phyloP scores from a whole-genome alignment of 192 early-diverging fungal species.

The Backusella luteola region DNA sequence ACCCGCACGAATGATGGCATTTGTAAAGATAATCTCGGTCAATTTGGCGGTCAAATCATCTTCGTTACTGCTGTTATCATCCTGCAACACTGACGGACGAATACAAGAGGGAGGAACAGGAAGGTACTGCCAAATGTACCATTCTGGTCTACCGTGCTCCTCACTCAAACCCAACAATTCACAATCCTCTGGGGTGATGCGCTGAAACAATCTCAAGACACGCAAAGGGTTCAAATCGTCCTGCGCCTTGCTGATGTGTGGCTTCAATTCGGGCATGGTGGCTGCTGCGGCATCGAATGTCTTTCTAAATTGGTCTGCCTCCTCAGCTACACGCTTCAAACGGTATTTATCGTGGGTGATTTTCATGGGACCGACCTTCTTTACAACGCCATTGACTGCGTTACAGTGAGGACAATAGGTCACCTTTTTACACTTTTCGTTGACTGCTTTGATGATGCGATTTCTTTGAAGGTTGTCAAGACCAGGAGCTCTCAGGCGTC shows the following conservation, averaged over 20 bases:
- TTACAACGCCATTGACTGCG: constrained; percentile 84
- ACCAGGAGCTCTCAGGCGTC: constrained; percentile 67
- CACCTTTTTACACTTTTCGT: constrained; percentile 85
- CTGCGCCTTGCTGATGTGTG: constrained; percentile 79
- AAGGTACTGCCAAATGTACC: constrained; percentile 92
- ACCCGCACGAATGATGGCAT: constrained; percentile 69
- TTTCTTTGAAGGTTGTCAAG: constrained; percentile 82
- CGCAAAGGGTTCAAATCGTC: constrained; percentile 93
- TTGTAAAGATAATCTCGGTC: constrained; percentile 92
- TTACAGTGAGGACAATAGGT: constrained; percentile 81
- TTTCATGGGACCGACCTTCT: constrained; percentile 94
- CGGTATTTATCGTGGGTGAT: constrained; percentile 94
- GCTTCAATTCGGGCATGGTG: constrained; percentile 71
- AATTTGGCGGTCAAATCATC: constrained; percentile 96
- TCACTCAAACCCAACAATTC: constrained; percentile 93
- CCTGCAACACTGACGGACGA: constrained; percentile 92
- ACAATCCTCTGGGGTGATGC: constrained; percentile 90
- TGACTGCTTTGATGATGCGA: constrained; percentile 79
- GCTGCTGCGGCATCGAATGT: constrained; percentile 75
- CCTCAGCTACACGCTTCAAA: constrained; percentile 74
- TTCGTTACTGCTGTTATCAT: constrained; percentile 89
- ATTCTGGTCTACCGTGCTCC: constrained; percentile 80
- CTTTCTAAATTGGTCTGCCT: constrained; percentile 68
- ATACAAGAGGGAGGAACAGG: constrained; percentile 96
- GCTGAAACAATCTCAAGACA: constrained; percentile 83